Evolutionary conservation across 1,284 basidiomycete species (phyloP).

Genomic region (Irpex rosettiformis): DNA sequence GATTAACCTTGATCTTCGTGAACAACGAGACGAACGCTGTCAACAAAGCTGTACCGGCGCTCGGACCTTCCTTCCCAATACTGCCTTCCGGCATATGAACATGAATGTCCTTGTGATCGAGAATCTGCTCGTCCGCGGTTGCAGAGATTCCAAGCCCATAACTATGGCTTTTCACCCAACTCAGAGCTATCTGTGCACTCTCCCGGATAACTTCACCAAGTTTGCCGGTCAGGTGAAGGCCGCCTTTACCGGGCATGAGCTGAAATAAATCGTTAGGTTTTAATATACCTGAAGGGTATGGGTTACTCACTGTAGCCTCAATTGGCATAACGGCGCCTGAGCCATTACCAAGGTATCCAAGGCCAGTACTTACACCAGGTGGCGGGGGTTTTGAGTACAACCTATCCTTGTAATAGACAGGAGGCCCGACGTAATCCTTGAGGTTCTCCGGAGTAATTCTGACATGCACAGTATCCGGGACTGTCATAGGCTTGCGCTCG

Average conservation of each 20-base stretch:
- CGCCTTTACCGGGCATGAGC: slow-evolving; percentile 92
- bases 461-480: slow-evolving; percentile 81
- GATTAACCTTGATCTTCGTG: slow-evolving; percentile 77
- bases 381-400: slow-evolving; percentile 84
- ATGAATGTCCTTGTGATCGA: slow-evolving; percentile 85
- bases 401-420: slow-evolving; percentile 93
- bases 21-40: slow-evolving; percentile 91
- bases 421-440: slow-evolving; percentile 96
- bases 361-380: slow-evolving; percentile 89
- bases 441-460: slow-evolving; percentile 84
- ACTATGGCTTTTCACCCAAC: slow-evolving; percentile 92
- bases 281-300: background rate
- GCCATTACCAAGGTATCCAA: slow-evolving; percentile 96
- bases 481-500: slow-evolving; percentile 75
- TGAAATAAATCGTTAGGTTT: slow-evolving; percentile 26
- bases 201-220: slow-evolving; percentile 97
- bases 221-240: slow-evolving; percentile 91
- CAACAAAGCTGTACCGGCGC: slow-evolving; percentile 91
- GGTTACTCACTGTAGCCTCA: slow-evolving; percentile 76
- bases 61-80: slow-evolving; percentile 97
- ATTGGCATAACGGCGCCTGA: slow-evolving; percentile 97
- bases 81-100: slow-evolving; percentile 97
- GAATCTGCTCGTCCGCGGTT: slow-evolving; percentile 67
- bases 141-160: slow-evolving; percentile 84
- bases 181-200: slow-evolving; percentile 90